Base-by-base conservation (phyloP, 257 asterid species). In the Solanum megistacrolobum region DNA sequence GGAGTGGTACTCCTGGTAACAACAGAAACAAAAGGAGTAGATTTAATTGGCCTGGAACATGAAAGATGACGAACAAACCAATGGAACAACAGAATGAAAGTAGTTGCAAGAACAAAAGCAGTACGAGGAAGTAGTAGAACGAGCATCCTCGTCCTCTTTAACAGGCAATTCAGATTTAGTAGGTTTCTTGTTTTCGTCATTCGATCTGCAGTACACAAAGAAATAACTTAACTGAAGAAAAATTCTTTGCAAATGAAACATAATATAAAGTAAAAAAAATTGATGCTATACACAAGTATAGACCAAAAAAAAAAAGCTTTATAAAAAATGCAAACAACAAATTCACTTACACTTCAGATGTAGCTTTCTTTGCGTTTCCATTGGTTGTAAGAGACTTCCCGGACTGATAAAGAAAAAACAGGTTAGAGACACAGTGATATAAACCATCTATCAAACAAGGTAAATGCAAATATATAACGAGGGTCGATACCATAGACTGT, bases 41-140 rank as follows among this genome's bases (percentile, higher is more conserved):
- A 81, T 46, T 81, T 46, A 27, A 5, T 81, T 81, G 68, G 29
- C 68, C 39, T 14, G 5, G 39, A 36, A 74, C 72, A 89, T 79
- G 84, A 86, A 86, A 86, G 83, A 38, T 35, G 65, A 78, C 69
- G 4, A 89, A 83, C n/a, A 87, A 73, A 38, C 12, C 60, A 31
- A 29, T 66, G 68, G 81, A 48, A 84, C 52, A 73, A 75, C 52
- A 48, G 7, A 31, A 43, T 65, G 38, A 83, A 12, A 48, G 29
- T 4, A 31, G 74, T 41, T 41, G 84, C 86, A 21, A 86, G 86
- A 78, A 62, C 14, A 65, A 76, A 52, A 86, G 43, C 87, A 87
- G 85, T 94, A 96, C 98, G 95, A 94, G 86, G 99, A 94, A 60
- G 97, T 89, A 69, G 95, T 92, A 29, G 99, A 96, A 48, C 48